These are phyloP conservation scores for Hsuehochloa calcarea DNA, from an alignment of 176 grass and related monocot species.

Conservation along the genomic window DNA sequence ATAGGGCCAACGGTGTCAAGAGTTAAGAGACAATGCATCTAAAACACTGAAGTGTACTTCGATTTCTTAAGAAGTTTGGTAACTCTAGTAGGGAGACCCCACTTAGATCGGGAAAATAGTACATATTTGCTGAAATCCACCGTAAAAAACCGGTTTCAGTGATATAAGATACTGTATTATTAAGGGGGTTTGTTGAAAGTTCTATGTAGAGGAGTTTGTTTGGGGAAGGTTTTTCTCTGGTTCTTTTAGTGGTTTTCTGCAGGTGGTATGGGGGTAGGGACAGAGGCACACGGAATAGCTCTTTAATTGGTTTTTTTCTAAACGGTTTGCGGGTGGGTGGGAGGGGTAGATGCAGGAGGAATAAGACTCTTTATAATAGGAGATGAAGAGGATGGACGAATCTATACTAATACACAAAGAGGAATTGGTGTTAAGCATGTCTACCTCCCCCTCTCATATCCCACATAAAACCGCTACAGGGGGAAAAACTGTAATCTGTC, in stretches of 20 bases:
- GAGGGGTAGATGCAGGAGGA: not conserved
- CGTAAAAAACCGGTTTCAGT: not conserved
- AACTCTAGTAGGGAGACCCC: not conserved
- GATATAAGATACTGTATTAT: not conserved
- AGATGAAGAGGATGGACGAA: not conserved
- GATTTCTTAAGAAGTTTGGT: not conserved
- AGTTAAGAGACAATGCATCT: not conserved
- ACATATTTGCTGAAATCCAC: not conserved
- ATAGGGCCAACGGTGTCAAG: not conserved
- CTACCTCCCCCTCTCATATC: not conserved
- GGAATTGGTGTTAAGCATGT: not conserved
- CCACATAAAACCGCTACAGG: not conserved
- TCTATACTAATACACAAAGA: not conserved
- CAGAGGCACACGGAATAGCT: not conserved
- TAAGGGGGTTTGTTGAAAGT: not conserved
- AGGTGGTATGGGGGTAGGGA: not conserved
- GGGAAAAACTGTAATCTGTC: not conserved
- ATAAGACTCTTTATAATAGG: not conserved
- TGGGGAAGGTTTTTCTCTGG: not conserved
- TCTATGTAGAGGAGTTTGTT: not conserved
- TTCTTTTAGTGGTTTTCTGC: not conserved
- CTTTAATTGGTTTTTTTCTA: not conserved
- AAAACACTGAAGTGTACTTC: not conserved
- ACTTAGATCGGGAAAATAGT: not conserved
- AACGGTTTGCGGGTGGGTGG: not conserved